A percentile compares a stretch with the other conserved stretches of the same genome.
Conservation (phyloP, 805 yeast genomes). For the Kockiozyma suomiensis region DNA sequence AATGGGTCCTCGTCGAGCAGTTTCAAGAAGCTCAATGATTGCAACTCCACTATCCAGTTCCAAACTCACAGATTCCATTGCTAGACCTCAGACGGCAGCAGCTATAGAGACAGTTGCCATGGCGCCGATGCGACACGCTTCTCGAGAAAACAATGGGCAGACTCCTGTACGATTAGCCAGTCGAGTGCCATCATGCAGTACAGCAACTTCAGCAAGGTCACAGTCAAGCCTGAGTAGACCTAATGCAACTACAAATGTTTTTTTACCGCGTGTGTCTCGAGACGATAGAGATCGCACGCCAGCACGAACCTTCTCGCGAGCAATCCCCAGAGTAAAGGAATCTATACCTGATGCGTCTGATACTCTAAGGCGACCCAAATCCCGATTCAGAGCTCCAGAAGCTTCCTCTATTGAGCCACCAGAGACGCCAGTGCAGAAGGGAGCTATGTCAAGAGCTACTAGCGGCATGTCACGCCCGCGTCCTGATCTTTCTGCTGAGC, state of each 20-base stretch:
- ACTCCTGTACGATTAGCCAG: neutral
- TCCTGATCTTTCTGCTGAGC: neutral
- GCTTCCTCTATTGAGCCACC: neutral
- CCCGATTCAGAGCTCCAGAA: neutral
- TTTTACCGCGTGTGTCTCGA: neutral
- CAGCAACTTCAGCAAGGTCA: neutral
- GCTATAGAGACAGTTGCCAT: too few relatives aligned
- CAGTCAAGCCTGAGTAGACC: neutral
- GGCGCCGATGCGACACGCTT: neutral
- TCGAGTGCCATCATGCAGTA: neutral
- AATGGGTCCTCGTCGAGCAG: slow-evolving; percentile 9
- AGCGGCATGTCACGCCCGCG: neutral
- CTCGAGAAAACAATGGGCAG: neutral
- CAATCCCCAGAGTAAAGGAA: neutral
- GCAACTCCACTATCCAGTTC: neutral
- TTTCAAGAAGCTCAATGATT: neutral
- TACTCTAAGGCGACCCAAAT: neutral
- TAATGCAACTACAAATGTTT: neutral
- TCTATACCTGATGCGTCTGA: neutral
- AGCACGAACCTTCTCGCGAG: neutral
- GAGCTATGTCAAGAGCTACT: neutral
- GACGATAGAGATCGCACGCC: neutral
- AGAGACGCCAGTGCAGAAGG: neutral
- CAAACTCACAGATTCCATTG: neutral
- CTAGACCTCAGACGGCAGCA: neutral